A percentile compares a stretch with the other conserved stretches of the same genome.
Evolutionary conservation across 164 flowering plant species (phyloP).

Genomic region (Liquidambar formosana): DNA sequence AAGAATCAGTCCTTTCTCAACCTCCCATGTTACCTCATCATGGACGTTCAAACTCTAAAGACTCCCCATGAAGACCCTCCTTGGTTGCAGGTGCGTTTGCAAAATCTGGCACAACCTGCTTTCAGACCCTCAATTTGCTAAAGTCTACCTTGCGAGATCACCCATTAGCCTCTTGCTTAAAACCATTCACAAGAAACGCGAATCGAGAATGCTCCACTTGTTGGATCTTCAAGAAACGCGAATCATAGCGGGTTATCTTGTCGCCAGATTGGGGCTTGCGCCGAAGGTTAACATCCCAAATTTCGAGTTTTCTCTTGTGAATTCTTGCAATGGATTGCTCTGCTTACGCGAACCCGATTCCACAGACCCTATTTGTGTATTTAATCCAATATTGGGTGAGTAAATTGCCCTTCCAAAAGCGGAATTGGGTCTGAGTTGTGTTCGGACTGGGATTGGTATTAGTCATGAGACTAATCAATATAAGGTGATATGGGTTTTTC

Average conservation of each 20-base stretch:
- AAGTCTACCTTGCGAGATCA: neutral
- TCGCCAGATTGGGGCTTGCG: neutral
- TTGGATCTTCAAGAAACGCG: too few species aligned
- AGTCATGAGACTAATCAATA: neutral
- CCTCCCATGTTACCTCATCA: too few species aligned
- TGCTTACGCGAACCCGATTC: too few species aligned
- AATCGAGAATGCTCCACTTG: too few species aligned
- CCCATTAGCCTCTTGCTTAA: neutral
- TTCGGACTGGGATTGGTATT: neutral
- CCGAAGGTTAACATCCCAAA: too few species aligned
- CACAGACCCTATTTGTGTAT: too few species aligned
- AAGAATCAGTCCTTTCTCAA: too few species aligned
- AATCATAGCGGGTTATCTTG: too few species aligned
- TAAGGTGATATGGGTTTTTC: neutral
- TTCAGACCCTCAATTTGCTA: neutral
- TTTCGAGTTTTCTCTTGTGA: too few species aligned
- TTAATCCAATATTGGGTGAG: neutral
- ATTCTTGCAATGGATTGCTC: constrained; percentile 1
- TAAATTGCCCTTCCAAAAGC: neutral
- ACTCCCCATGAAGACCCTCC: neutral
- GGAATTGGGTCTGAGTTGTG: neutral
- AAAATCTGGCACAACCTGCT: neutral
- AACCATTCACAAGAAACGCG: too few species aligned
- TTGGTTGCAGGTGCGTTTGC: constrained; percentile 1
- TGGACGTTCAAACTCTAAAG: neutral